A percentile compares a stretch with the other conserved stretches of the same genome.
phyloP scores from a whole-genome alignment of 208 protist species.

The Novymonas esmeraldas region DNA sequence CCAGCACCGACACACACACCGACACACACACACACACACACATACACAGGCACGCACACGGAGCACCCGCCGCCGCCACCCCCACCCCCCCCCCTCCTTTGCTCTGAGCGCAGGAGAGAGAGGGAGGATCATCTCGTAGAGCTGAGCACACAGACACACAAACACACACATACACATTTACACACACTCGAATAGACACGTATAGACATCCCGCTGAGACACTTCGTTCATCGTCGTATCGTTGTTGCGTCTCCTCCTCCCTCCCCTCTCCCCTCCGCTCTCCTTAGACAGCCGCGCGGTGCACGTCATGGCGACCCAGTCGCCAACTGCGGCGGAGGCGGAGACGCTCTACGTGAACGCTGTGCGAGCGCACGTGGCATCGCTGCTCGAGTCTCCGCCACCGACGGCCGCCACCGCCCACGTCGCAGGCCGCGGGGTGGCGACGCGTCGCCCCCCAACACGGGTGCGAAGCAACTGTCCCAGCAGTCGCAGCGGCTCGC shows the following conservation, averaged over 20 bases:
- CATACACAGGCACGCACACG: no score
- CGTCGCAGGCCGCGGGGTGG: no score
- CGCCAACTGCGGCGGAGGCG: not conserved
- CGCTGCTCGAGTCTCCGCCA: not conserved
- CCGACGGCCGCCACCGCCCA: no score
- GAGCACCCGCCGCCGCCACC: not conserved
- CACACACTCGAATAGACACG: not conserved
- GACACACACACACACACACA: no score
- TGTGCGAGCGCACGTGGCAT: not conserved
- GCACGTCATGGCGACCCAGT: not conserved
- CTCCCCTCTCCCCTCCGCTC: not conserved
- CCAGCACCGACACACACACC: no score
- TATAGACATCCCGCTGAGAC: no score
- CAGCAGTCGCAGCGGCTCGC: not conserved
- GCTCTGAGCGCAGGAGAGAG: not conserved
- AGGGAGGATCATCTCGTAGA: not conserved
- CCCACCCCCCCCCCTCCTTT: no score
- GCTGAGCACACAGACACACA: not conserved
- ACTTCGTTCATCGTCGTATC: no score
- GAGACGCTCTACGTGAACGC: slow-evolving; percentile 6
- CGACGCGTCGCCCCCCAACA: not conserved
- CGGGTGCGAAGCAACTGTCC: not conserved
- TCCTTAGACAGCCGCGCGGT: not conserved
- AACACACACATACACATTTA: not conserved
- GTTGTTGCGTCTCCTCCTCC: not conserved